phyloP scores from a whole-genome alignment of 2,329 filamentous ascomycete genomes.

The Sporothrix euskadiensis region DNA sequence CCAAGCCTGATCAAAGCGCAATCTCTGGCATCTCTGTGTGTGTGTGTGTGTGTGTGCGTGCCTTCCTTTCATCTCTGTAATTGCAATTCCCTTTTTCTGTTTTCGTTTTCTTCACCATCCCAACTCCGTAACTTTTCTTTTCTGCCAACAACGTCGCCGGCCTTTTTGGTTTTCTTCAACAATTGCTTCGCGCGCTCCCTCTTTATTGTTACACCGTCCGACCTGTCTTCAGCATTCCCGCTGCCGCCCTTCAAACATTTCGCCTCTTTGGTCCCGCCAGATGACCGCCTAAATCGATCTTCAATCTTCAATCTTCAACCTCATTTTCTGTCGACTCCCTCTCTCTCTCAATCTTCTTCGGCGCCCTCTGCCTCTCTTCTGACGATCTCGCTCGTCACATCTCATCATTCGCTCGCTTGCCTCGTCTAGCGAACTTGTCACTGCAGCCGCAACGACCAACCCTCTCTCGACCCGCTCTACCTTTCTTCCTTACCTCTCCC shows the following conservation, averaged over 20 bases:
- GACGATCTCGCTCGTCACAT: slow-evolving; percentile 12
- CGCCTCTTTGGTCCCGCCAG: background rate
- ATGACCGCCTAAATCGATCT: slow-evolving; percentile 20
- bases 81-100: background rate
- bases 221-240: background rate
- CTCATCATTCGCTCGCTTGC: background rate
- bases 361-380: background rate
- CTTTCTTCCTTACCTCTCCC: background rate
- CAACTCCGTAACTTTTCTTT: background rate
- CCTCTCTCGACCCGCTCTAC: background rate
- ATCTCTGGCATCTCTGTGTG: slow-evolving; percentile 7
- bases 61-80: background rate
- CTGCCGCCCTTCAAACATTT: background rate
- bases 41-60: background rate
- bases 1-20: slow-evolving; percentile 23
- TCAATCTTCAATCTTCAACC: background rate
- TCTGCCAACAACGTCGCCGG: background rate
- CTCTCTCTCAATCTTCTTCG: background rate
- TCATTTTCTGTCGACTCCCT: background rate
- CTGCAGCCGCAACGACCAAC: background rate
- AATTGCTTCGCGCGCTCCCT: background rate
- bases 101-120: slow-evolving; percentile 1
- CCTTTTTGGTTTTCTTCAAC: background rate
- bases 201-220: slow-evolving; percentile 3
- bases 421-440: background rate